Evolutionary conservation across 495 filamentous ascomycete genomes (phyloP).

Genomic region (Aspergillus panamensis): DNA sequence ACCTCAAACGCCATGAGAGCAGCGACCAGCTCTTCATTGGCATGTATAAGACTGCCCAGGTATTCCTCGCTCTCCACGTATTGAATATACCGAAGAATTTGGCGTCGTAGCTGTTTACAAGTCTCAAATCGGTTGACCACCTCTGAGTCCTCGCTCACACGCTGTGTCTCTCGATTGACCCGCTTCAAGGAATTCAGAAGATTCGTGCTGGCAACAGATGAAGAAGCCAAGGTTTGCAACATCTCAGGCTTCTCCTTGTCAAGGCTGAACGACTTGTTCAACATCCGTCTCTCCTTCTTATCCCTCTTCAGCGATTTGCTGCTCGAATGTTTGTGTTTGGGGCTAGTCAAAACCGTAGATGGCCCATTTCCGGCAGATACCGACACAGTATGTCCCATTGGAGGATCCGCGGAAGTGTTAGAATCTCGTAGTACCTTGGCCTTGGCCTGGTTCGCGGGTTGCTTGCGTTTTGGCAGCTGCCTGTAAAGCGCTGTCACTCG

Average conservation of each 20-base stretch:
- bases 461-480: conserved; percentile 65
- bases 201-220: conserved; percentile 86
- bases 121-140: conserved; percentile 74
- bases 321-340: conserved; percentile 34
- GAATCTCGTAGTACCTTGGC: conserved; percentile 80
- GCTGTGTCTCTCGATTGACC: conserved; percentile 85
- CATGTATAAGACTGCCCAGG: conserved; percentile 74
- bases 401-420: conserved; percentile 59
- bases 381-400: conserved; percentile 45
- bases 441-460: conserved; percentile 63
- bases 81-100: conserved; percentile 86
- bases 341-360: conserved; percentile 33
- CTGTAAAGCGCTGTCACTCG: conserved; percentile 76
- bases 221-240: conserved; percentile 74
- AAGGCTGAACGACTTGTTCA: conserved; percentile 62
- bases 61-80: conserved; percentile 78
- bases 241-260: conserved; percentile 85
- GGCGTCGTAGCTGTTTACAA: conserved; percentile 79
- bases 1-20: conserved; percentile 94
- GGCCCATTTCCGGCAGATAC: conserved; percentile 42
- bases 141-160: conserved; percentile 78
- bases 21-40: conserved; percentile 83
- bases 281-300: conserved; percentile 43
- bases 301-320: conserved; percentile 36
- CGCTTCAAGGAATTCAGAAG: conserved; percentile 83